A percentile compares a stretch with the other conserved stretches of the same genome.
Evolutionary conservation across 2,329 filamentous ascomycete species (phyloP).

Genomic region (Chrysoporthe puriensis): DNA sequence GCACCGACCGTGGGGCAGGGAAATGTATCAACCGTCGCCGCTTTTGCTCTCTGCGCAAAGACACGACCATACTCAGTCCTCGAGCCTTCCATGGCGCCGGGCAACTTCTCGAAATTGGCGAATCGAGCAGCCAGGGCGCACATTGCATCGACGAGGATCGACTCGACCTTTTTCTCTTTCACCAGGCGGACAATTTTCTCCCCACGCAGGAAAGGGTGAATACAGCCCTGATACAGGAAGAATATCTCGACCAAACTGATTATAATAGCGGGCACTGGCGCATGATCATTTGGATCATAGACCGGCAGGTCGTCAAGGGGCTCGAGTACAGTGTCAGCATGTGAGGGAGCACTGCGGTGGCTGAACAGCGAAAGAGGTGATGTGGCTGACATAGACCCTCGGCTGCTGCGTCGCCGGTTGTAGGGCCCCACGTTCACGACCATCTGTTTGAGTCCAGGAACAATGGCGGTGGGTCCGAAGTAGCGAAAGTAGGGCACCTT

Average conservation of each 20-base stretch:
- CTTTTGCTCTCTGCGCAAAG: slow-evolving; percentile 81
- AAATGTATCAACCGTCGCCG: slow-evolving; percentile 81
- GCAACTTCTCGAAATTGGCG: slow-evolving; percentile 62
- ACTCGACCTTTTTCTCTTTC: slow-evolving; percentile 78
- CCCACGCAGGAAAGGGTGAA: slow-evolving; percentile 79
- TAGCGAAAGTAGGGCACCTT: slow-evolving; percentile 88
- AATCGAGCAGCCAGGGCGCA: slow-evolving; percentile 83
- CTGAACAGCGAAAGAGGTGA: slow-evolving; percentile 49
- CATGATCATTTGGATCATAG: slow-evolving; percentile 73
- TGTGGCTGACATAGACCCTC: slow-evolving; percentile 58
- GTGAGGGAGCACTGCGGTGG: slow-evolving; percentile 43
- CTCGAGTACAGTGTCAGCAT: slow-evolving; percentile 48
- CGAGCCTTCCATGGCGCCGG: slow-evolving; percentile 51
- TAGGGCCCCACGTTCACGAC: slow-evolving; percentile 69
- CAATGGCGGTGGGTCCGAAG: slow-evolving; percentile 88
- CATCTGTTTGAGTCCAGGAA: slow-evolving; percentile 92
- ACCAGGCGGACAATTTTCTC: slow-evolving; percentile 75
- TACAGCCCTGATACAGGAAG: slow-evolving; percentile 81
- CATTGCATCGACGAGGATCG: slow-evolving; percentile 84
- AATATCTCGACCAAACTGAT: slow-evolving; percentile 78
- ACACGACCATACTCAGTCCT: slow-evolving; percentile 73
- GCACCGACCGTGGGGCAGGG: slow-evolving; percentile 81
- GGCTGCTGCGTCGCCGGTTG: slow-evolving; percentile 63
- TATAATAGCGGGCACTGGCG: slow-evolving; percentile 75
- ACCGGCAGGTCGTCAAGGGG: slow-evolving; percentile 64